Conservation (phyloP, 371 early-diverging fungal species). For the Mucor saturninus region DNA sequence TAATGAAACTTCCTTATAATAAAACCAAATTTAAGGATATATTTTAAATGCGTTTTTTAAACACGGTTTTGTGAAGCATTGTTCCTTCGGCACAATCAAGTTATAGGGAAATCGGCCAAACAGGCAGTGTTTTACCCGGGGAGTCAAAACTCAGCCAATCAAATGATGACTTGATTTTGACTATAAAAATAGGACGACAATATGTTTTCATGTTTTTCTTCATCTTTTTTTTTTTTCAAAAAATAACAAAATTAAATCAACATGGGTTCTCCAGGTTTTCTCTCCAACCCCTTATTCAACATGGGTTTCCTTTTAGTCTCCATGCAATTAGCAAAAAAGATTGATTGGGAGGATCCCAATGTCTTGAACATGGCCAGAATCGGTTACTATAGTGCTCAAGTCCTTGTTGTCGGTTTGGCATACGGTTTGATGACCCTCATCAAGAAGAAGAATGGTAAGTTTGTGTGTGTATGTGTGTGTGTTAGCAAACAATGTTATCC, state of each 20-base stretch:
- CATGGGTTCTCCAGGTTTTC: constrained; percentile 54
- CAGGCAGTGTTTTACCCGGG: too few species aligned
- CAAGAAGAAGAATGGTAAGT: constrained; percentile 68
- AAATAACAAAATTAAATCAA: constrained; percentile 4
- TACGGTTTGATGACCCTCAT: constrained; percentile 62
- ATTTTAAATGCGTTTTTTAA: too few species aligned
- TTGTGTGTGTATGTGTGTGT: background rate
- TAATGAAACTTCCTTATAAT: too few species aligned
- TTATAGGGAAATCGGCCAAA: too few species aligned
- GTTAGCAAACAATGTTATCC: background rate
- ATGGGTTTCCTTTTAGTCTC: constrained; percentile 70
- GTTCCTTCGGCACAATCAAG: too few species aligned
- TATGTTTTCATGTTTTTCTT: background rate
- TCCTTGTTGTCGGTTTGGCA: constrained; percentile 57
- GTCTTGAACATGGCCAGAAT: constrained; percentile 64
- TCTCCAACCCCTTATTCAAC: constrained; percentile 59
- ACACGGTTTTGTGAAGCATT: too few species aligned
- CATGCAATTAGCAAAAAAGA: constrained; percentile 74
- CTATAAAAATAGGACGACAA: too few species aligned
- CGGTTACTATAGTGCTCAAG: constrained; percentile 72
- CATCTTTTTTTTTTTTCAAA: background rate
- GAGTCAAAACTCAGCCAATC: too few species aligned
- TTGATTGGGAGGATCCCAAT: constrained; percentile 72
- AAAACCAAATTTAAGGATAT: too few species aligned
- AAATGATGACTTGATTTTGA: too few species aligned